Base-by-base conservation (phyloP, 257 asterid genomes). In the Solanum sejunctum region DNA sequence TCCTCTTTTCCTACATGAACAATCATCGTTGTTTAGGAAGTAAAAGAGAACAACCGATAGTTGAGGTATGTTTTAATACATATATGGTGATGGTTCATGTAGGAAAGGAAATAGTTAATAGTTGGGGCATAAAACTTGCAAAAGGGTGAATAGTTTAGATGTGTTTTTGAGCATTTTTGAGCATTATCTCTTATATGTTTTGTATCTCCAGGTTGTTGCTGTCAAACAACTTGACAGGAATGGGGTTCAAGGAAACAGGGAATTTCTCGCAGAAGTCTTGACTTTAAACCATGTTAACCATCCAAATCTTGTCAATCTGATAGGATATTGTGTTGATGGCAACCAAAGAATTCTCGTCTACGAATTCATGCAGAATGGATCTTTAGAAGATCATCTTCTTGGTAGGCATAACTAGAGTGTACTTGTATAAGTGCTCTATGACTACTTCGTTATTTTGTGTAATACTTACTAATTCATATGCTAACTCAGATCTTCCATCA, bases 251-350 rank as follows among this genome's bases (percentile, higher is more conserved):
- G 92, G 92, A 69, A 90, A 87, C 32, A 84, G 87, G 75, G 93
- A 90, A 85, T 90, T 90, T 75, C 90, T 90, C 0, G 93, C 97
- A n/a, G 98, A 92, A 91, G 96, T 96, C 60, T 84, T 93, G 87
- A 92, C 93, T 20, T 75, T 96, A 82, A 96, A 98, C 91, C 89
- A 90, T 64, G 93, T 92, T 84, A 87, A 89, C 81, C 98, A 94
- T 82, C 94, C 93, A 41, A 93, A 93, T 88, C 94, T 96, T 4
- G 98, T 96, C 82, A 91, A 87, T 86, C 88, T 96, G 63, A 90
- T 93, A 13, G 98, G 98, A 15, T 93, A 96, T 71, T 96, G 99
- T 72, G 97, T 97, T 12, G 98, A 96, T 88, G 99, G 99, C 36
- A 93, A 87, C 41, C 99, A 94, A 84, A 91, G 98, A 86, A 93